Evolutionary conservation across 495 filamentous ascomycete species (phyloP).

Genomic region (Talaromyces trachyspermus): DNA sequence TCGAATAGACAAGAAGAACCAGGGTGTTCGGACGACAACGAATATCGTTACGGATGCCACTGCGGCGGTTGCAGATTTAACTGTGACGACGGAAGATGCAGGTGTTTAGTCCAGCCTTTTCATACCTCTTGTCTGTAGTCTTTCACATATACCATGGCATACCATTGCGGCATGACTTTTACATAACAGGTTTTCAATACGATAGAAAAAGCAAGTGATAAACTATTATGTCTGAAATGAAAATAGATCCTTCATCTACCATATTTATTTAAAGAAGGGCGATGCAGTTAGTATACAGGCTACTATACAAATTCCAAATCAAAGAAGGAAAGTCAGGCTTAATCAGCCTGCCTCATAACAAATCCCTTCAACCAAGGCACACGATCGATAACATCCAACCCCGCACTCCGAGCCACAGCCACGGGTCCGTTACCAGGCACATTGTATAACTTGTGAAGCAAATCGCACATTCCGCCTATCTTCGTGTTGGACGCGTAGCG

Average conservation of each 20-base stretch:
- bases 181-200: no score
- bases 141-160: no score
- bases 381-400: slow-evolving; percentile 69
- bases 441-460: slow-evolving; percentile 87
- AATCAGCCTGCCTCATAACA: slow-evolving; percentile 82
- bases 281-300: no score
- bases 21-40: background rate
- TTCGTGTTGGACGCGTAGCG: slow-evolving; percentile 78
- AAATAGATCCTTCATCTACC: no score
- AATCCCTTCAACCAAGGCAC: slow-evolving; percentile 72
- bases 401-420: slow-evolving; percentile 67
- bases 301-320: background rate
- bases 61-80: background rate
- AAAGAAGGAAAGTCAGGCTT: background rate
- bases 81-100: slow-evolving; percentile 1
- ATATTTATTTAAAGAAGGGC: no score
- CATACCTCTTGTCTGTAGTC: no score
- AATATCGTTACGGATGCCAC: background rate
- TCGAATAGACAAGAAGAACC: slow-evolving; percentile 5
- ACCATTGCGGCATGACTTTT: no score
- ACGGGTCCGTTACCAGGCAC: slow-evolving; percentile 62
- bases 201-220: background rate
- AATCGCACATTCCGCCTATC: slow-evolving; percentile 82
- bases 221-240: background rate
- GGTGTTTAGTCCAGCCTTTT: background rate